Base-by-base conservation (phyloP, 176 grass and related monocot genomes). In the Musa itinerans region DNA sequence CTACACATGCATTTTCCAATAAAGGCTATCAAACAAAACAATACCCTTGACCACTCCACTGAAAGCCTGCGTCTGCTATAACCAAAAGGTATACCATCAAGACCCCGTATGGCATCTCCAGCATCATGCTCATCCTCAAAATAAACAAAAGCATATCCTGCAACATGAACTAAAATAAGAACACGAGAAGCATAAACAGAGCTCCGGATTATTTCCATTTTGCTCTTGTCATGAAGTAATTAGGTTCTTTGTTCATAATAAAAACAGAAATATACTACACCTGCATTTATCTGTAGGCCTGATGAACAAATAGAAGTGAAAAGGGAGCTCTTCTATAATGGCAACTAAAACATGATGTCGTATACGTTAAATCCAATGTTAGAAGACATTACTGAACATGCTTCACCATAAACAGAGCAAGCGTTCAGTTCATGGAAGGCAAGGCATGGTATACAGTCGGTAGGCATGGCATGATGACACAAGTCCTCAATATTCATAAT, bases 11-110 rank as follows among this genome's bases (percentile, higher is more conserved):
- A 43, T 43, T 43, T 43, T 5, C 34, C 34, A 43, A 43, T 43
- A 43, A 43, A 43, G 3, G 34, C 34, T 43, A 43, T 43, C 34
- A 5, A 43, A 43, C 34, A 43, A 43, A 43, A 43, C 34, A 43
- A 43, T 83, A 89, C 87, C 93, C 80, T 88, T 59, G 93, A 92
- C 90, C 93, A 96, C 83, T 92, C 85, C 19, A 96, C 93, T 1
- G 89, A 92, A 56, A 96, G 89, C 71, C 69, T 90, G 79, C 87
- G 89, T 69, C 74, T 88, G 74, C 72, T 78, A 6, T 84, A 74
- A 72, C 93, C 93, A 72, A 92, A 96, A 72, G 88, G 79, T 14
- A 71, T 57, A 2, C 84, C 81, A 72, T 90, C 79, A 17, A 96
- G 87, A 3, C 61, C 25, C 75, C 81, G 84, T 72, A 96, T 96